Evolutionary conservation across 257 asterid genomes (phyloP).

Genomic region (Solanum arcanum): DNA sequence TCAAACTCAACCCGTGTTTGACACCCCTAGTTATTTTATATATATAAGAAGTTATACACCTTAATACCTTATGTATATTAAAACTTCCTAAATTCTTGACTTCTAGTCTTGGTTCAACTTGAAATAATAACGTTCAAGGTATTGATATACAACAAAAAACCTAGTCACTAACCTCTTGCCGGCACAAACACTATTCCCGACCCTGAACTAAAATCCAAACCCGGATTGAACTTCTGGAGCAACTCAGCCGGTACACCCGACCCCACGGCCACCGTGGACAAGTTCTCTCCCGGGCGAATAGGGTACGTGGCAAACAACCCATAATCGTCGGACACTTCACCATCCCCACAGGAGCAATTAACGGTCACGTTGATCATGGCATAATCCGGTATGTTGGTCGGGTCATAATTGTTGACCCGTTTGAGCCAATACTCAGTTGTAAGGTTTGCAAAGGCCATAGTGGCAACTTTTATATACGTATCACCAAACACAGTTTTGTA

Average conservation of each 20-base stretch:
- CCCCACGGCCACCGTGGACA: slow-evolving; percentile 27
- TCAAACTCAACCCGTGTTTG: neutral
- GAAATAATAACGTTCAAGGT: neutral
- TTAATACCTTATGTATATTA: neutral
- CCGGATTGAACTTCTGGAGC: slow-evolving; percentile 36
- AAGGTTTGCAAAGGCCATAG: slow-evolving; percentile 41
- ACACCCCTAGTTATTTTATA: neutral
- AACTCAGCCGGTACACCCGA: slow-evolving; percentile 32
- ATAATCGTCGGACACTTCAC: slow-evolving; percentile 41
- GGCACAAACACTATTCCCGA: slow-evolving; percentile 55
- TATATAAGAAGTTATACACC: neutral
- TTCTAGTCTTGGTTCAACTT: neutral
- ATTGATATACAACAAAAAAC: neutral
- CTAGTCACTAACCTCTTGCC: slow-evolving; percentile 49
- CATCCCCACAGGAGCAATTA: slow-evolving; percentile 74
- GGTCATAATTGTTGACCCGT: slow-evolving; percentile 46
- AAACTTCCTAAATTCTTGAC: neutral
- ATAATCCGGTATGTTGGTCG: slow-evolving; percentile 34
- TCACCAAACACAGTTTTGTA: slow-evolving; percentile 47
- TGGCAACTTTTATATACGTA: slow-evolving; percentile 42
- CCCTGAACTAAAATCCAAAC: slow-evolving; percentile 33
- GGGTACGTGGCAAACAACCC: slow-evolving; percentile 61
- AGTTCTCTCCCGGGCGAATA: slow-evolving; percentile 32
- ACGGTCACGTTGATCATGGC: slow-evolving; percentile 53
- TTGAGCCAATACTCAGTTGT: slow-evolving; percentile 56